Evolutionary conservation across 306 rosid genomes (phyloP), one percentile per base, ranked within the genome.

Genomic region (Acacia acuminata): DNA sequence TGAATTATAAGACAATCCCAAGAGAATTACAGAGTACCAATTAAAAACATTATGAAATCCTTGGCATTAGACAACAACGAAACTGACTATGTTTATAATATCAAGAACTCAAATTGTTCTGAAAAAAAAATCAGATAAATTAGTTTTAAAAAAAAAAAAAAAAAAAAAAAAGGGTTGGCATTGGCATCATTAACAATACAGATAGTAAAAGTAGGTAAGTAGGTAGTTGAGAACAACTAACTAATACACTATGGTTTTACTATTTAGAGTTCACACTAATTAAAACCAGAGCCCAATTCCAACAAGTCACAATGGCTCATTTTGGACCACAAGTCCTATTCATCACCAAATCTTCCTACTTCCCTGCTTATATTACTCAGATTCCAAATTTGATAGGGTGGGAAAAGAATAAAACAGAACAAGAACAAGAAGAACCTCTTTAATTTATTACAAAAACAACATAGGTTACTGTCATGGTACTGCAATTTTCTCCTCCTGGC

Each of bases 241-340:
- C 61, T 60, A n/a, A 44, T 71, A 17, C 71, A 60, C 68, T 58
- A 12, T 55, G 22, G 72, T 58, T 66, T 63, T 43, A 73, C 32
- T 61, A 61, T 61, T 24, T 61, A 61, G 67, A 65, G 64, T 71
- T 76, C 12, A n/a, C 30, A 30, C 43, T 66, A 16, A 6, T 7
- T 64, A 70, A 75, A 84, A 75, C 43, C 63, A 60, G 56, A 45
- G 22, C 82, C 73, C 25, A 84, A 78, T 75, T 76, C 77, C 53
- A 75, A 44, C 58, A 8, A 44, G 58, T 75, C n/a, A 82, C 64
- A 47, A 69, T 78, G 32, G 45, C 63, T 69, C n/a, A 65, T 48
- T 71, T 63, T 78, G 86, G 77, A 84, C 85, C 84, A 81, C 55
- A 27, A 58, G 67, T 22, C 70, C 71, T n/a, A 79, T 38, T 75